A percentile compares a stretch with the other conserved stretches of the same genome.
Evolutionary conservation across 305 asterid species (phyloP).

Genomic region (Solanum hybrid): DNA sequence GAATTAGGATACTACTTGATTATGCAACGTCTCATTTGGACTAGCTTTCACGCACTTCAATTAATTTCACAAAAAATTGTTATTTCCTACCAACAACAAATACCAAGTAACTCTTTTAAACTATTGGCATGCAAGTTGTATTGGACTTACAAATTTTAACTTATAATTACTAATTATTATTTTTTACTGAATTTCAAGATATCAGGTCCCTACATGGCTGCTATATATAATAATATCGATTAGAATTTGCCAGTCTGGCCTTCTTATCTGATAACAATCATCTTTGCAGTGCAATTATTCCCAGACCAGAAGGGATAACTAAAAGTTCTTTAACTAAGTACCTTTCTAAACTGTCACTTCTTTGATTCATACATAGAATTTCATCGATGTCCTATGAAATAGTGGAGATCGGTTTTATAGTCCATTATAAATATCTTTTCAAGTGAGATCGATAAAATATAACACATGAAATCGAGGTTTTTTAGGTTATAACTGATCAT

Average conservation of each 20-base stretch:
- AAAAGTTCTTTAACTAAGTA: not conserved
- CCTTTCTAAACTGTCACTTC: not conserved
- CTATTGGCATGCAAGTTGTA: not conserved
- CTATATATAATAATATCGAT: not conserved
- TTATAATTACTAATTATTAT: not conserved
- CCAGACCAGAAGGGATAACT: not conserved
- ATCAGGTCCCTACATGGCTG: not conserved
- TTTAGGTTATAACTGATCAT: not conserved
- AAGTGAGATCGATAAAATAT: not conserved
- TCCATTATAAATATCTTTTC: not conserved
- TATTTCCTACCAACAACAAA: no score
- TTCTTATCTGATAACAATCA: not conserved
- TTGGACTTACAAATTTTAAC: not conserved
- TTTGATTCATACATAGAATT: not conserved
- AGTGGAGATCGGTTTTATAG: not conserved
- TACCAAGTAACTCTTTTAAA: no score
- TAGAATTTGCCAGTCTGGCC: not conserved
- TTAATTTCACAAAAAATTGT: rapidly evolving
- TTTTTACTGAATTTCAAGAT: not conserved
- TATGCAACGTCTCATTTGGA: rapidly evolving
- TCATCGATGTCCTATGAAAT: not conserved
- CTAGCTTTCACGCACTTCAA: rapidly evolving
- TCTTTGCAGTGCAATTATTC: not conserved
- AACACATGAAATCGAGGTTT: not conserved
- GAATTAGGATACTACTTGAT: not conserved